Percentiles rank a stretch among this genome's conserved stretches.
phyloP scores from a whole-genome alignment of 345 rosid genomes.

The Gossypium sturtianum region DNA sequence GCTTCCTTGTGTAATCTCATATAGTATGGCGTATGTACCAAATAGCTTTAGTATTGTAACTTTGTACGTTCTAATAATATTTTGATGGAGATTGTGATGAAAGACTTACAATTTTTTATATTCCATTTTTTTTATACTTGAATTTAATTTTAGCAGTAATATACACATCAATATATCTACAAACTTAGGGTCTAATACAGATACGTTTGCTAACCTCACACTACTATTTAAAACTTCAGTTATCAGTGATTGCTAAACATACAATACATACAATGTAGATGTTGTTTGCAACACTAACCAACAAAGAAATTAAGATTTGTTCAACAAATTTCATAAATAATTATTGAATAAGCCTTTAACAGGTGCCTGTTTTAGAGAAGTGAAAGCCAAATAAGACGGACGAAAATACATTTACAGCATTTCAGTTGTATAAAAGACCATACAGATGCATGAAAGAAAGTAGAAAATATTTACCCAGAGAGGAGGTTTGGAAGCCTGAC shows the following conservation, averaged over 20 bases:
- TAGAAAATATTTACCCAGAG: constrained; percentile 43
- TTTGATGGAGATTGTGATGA: not conserved
- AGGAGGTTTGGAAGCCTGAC: constrained; percentile 67
- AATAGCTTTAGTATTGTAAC: not conserved
- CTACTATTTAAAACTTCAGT: not conserved
- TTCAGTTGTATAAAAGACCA: not conserved
- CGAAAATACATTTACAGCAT: not conserved
- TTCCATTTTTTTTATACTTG: not conserved
- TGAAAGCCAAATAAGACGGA: not conserved
- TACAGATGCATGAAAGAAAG: not conserved
- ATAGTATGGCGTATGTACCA: not conserved
- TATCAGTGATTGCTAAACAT: not conserved
- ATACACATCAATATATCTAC: not conserved
- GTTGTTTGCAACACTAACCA: not conserved
- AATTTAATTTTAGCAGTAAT: not conserved
- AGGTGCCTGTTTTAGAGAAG: not conserved
- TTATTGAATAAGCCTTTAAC: not conserved
- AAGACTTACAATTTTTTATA: not conserved
- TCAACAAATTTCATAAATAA: not conserved
- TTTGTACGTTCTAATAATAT: not conserved
- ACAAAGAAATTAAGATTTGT: not conserved
- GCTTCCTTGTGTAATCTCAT: not conserved
- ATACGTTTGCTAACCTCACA: not conserved
- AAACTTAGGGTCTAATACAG: not conserved
- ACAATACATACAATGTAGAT: not conserved